These are phyloP conservation scores for Russula griseocarnosa DNA, from an alignment of 768 basidiomycete species.

Conservation along the genomic window DNA sequence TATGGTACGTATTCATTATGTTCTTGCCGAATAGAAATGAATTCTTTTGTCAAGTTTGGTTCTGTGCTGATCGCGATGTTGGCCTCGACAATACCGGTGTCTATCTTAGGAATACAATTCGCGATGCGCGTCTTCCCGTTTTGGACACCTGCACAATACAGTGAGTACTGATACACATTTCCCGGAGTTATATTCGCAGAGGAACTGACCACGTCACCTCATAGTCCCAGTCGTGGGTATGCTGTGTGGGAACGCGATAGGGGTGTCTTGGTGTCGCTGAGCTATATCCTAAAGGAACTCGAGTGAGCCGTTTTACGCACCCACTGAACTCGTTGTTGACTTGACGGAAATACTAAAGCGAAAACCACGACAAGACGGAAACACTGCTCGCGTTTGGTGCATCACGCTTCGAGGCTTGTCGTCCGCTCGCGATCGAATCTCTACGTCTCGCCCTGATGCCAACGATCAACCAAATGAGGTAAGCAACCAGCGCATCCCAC, in stretches of 20 bases:
- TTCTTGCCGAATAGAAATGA: not conserved
- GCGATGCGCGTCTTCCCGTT: conserved; percentile 79
- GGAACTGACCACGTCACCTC: not conserved
- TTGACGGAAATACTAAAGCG: conserved; percentile 41
- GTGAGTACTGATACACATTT: conserved; percentile 10
- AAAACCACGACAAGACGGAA: conserved; percentile 83
- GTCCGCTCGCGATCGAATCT: conserved; percentile 72
- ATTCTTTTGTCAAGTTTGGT: conserved; percentile 46
- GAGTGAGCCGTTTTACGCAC: conserved; percentile 43
- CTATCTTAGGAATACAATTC: conserved; percentile 67
- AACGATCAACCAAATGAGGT: conserved; percentile 86
- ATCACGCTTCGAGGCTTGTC: conserved; percentile 77
- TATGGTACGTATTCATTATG: conserved; percentile 52
- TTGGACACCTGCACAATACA: conserved; percentile 67
- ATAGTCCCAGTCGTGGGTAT: conserved; percentile 81
- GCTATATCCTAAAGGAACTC: conserved; percentile 69
- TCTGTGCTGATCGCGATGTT: conserved; percentile 65
- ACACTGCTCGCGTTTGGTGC: conserved; percentile 85
- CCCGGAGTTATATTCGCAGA: not conserved
- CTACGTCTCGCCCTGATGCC: conserved; percentile 75
- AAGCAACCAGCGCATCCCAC: conserved; percentile 6
- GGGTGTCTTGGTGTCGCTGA: conserved; percentile 69
- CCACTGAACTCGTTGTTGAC: not conserved
- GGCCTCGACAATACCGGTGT: conserved; percentile 71
- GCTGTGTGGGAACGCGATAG: conserved; percentile 79